Evolutionary conservation across 192 early-diverging fungal genomes (phyloP), one percentile per base, ranked within the genome.

Genomic region (Backusella psychrophila): DNA sequence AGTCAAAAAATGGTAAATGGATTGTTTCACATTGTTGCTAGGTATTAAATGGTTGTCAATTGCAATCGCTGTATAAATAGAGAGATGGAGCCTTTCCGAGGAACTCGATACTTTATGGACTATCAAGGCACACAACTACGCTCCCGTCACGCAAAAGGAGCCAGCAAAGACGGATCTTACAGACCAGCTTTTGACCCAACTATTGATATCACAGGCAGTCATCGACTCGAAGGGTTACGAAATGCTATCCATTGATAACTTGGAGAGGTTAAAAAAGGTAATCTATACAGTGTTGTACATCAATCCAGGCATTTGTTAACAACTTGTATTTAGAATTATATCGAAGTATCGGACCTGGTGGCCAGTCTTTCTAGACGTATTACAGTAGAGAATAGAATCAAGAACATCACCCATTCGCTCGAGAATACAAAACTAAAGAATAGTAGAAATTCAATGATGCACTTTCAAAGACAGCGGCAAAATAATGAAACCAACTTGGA

Each of bases 261-360:
- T 89, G 7, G 89, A 89, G n/a, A 81, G 78, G 17, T 44, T 90
- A 38, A 87, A 91, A 76, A 85, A 85, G 75, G 89, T 88, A 80
- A 35, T 34, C 19, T 3, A 33, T 21, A 3, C 42, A 33, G 3
- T 33, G 33, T 33, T 33, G 33, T 3, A 33, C 2, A 33, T 33
- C 33, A 33, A 3, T 3, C 2, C 33, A 33, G 33, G 33, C 33
- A 33, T 2, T 3, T 33, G 23, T 23, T n/a, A 49, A 19, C 23
- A 23, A 35, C 41, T 14, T 8, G 23, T 31, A 31, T 36, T 33
- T 67, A 75, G 74, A 26, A 75, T 19, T 42, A 67, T 44, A 5
- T 66, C 7, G 41, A 75, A 39, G 29, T 65, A 66, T 21, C 9
- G 12, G 39, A 75, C n/a, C 42, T 42, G 2, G 35, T 75, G 15